A percentile compares a stretch with the other conserved stretches of the same genome.
These are phyloP conservation scores for Eucalyptus curtisii DNA, from an alignment of 345 rosid genomes.

Conservation along the genomic window DNA sequence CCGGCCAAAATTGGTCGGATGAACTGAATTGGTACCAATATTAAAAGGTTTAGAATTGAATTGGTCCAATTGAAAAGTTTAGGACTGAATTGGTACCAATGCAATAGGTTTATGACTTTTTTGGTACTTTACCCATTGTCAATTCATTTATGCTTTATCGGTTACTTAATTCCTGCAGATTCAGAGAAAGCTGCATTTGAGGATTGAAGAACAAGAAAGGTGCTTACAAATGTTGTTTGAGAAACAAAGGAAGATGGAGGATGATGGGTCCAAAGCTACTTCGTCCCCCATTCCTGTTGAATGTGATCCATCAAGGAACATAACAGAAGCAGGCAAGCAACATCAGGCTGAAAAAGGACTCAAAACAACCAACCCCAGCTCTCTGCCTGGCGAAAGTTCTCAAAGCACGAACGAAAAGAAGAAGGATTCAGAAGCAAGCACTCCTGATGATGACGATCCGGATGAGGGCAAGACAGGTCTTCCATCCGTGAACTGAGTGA, in stretches of 20 bases:
- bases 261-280: background rate
- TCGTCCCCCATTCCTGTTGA: background rate
- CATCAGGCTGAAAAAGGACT: background rate
- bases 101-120: no score
- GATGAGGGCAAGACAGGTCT: no score
- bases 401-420: no score
- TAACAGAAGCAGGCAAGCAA: background rate
- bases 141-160: background rate
- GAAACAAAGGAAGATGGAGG: slow-evolving; percentile 42
- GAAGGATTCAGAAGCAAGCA: no score
- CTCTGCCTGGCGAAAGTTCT: background rate
- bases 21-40: no score
- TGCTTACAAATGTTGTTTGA: slow-evolving; percentile 51
- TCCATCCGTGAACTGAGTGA: no score
- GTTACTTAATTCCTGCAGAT: slow-evolving; percentile 28
- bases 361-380: background rate
- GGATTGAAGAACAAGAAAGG: slow-evolving; percentile 35
- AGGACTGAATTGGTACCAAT: no score
- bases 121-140: no score
- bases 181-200: slow-evolving; percentile 41
- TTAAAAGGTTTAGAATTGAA: no score
- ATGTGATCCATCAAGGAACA: background rate
- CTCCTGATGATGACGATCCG: no score
- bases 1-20: no score
- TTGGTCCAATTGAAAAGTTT: no score